These are phyloP conservation scores for Cryptococcus sp. DNA, from an alignment of 1,284 basidiomycete species.

Conservation along the genomic window DNA sequence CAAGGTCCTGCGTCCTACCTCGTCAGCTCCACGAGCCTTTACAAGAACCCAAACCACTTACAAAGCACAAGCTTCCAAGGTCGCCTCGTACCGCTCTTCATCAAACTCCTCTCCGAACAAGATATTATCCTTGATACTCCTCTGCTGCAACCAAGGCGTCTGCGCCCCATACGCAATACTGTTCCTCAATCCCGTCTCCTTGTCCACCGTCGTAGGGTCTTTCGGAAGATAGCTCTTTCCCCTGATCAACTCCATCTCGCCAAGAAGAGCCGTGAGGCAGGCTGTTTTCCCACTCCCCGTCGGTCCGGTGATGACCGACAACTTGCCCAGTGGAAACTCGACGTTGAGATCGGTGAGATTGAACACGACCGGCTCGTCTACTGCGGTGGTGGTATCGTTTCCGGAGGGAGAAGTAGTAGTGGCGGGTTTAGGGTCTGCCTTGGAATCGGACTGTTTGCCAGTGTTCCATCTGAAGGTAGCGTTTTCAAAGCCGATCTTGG, in stretches of 20 bases:
- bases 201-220: slow-evolving; percentile 55
- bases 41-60: slow-evolving; percentile 43
- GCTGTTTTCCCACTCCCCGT: slow-evolving; percentile 78
- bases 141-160: slow-evolving; percentile 70
- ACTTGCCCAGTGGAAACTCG: slow-evolving; percentile 61
- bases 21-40: background rate
- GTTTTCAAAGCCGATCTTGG: slow-evolving; percentile 58
- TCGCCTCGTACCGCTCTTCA: slow-evolving; percentile 62
- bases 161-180: slow-evolving; percentile 79
- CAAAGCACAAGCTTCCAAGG: slow-evolving; percentile 71
- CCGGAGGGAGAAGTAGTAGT: slow-evolving; percentile 3
- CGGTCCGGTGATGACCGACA: slow-evolving; percentile 66
- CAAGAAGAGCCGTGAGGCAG: slow-evolving; percentile 55
- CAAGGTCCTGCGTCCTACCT: slow-evolving; percentile 55
- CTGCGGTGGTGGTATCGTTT: slow-evolving; percentile 13
- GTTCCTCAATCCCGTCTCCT: slow-evolving; percentile 59
- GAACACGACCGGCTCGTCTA: slow-evolving; percentile 47
- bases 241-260: slow-evolving; percentile 61
- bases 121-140: slow-evolving; percentile 54
- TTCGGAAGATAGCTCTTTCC: slow-evolving; percentile 63
- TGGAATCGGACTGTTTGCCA: slow-evolving; percentile 30
- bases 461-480: slow-evolving; percentile 67
- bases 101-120: slow-evolving; percentile 67
- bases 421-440: slow-evolving; percentile 9
- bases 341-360: slow-evolving; percentile 62